phyloP scores from a whole-genome alignment of 768 basidiomycete species.

The Coprinopsis sp. region DNA sequence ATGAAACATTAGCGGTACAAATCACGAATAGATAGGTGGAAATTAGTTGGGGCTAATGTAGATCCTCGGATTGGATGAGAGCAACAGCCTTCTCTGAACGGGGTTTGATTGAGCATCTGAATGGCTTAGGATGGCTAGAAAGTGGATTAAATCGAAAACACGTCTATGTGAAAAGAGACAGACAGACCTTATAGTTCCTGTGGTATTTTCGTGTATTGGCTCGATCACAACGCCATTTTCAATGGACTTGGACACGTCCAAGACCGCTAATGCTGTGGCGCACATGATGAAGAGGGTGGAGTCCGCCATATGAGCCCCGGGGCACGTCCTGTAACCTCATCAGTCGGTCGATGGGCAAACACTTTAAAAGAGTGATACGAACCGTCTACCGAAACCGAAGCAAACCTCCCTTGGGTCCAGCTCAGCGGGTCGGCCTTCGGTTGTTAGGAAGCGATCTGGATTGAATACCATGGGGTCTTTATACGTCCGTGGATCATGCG shows the following conservation, averaged over 20 bases:
- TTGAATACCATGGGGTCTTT: slow-evolving; percentile 50
- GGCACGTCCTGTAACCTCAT: slow-evolving; percentile 35
- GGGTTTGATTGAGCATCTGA: slow-evolving; percentile 56
- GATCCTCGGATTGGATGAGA: slow-evolving; percentile 14
- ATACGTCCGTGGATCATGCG: slow-evolving; percentile 53
- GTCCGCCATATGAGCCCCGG: slow-evolving; percentile 51
- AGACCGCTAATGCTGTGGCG: slow-evolving; percentile 48
- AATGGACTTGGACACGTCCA: slow-evolving; percentile 43
- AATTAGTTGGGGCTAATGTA: neutral
- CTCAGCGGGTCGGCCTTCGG: slow-evolving; percentile 38
- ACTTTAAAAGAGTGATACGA: slow-evolving; percentile 16
- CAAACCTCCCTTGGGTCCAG: slow-evolving; percentile 54
- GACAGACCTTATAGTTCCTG: slow-evolving; percentile 58
- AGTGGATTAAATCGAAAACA: slow-evolving; percentile 2
- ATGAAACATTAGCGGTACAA: slow-evolving; percentile 35
- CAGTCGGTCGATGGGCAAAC: slow-evolving; percentile 6
- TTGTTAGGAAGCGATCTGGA: slow-evolving; percentile 56
- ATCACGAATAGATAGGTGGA: neutral
- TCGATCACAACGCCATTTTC: slow-evolving; percentile 42
- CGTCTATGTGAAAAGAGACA: neutral
- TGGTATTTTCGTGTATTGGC: slow-evolving; percentile 53
- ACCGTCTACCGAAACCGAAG: slow-evolving; percentile 72
- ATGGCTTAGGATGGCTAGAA: slow-evolving; percentile 57
- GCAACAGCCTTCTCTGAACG: slow-evolving; percentile 32
- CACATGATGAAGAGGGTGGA: slow-evolving; percentile 49